These are phyloP conservation scores for Atkinsonella texensis DNA, from an alignment of 2,329 filamentous ascomycete genomes.

Conservation along the genomic window DNA sequence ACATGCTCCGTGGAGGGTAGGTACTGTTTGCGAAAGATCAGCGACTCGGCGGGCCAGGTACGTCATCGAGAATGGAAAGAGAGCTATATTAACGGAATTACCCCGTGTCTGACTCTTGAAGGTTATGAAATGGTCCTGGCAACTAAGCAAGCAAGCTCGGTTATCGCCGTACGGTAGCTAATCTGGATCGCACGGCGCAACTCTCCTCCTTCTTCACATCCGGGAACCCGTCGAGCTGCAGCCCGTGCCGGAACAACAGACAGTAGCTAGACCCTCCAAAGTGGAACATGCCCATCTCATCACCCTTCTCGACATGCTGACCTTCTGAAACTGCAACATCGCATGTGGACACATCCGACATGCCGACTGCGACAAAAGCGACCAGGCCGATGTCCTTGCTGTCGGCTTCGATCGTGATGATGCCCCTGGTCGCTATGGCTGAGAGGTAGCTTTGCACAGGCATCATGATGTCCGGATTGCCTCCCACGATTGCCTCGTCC, in stretches of 20 bases:
- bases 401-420: slow-evolving; percentile 61
- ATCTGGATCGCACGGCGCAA: background rate
- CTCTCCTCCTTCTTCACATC: background rate
- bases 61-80: too few relatives aligned
- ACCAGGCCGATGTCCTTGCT: slow-evolving; percentile 55
- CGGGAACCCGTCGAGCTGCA: slow-evolving; percentile 25
- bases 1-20: too few relatives aligned
- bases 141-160: background rate
- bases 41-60: too few relatives aligned
- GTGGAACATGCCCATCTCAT: slow-evolving; percentile 68
- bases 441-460: slow-evolving; percentile 51
- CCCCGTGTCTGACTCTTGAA: background rate
- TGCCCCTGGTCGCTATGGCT: slow-evolving; percentile 50
- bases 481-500: background rate
- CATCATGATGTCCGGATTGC: slow-evolving; percentile 28
- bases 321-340: slow-evolving; percentile 57
- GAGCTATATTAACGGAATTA: too few relatives aligned
- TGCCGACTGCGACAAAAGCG: slow-evolving; percentile 58
- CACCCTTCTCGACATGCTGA: slow-evolving; percentile 54
- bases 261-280: slow-evolving; percentile 62
- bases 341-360: slow-evolving; percentile 65
- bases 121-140: background rate
- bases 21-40: too few relatives aligned
- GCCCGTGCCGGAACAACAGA: slow-evolving; percentile 49
- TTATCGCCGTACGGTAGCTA: slow-evolving; percentile 12